Conservation (phyloP, 108 stramenopile species). For the Skeletonema potamos region DNA sequence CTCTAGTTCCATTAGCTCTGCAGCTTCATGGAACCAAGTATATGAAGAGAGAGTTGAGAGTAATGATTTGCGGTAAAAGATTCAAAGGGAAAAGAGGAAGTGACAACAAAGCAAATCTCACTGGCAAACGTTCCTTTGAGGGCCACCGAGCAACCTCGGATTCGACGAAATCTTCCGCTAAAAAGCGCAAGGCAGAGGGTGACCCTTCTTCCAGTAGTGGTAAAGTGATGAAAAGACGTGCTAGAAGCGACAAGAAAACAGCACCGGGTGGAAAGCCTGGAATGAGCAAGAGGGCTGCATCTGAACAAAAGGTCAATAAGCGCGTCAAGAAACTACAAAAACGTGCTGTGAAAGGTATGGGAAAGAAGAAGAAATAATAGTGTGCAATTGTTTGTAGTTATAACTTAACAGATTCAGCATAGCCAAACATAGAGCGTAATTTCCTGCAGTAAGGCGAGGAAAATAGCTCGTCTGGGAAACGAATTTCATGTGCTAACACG, state of each 20-base stretch:
- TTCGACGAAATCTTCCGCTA: slow-evolving; percentile 43
- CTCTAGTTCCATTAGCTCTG: slow-evolving; percentile 59
- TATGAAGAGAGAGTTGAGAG: slow-evolving; percentile 68
- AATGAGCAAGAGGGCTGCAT: slow-evolving; percentile 65
- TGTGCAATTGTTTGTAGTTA: background rate
- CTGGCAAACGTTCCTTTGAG: slow-evolving; percentile 22
- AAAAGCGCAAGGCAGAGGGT: slow-evolving; percentile 50
- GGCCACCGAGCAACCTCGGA: slow-evolving; percentile 23
- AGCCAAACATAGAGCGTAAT: slow-evolving; percentile 36
- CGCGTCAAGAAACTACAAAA: slow-evolving; percentile 77
- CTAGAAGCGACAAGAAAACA: slow-evolving; percentile 61
- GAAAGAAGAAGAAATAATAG: slow-evolving; percentile 54
- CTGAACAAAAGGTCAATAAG: slow-evolving; percentile 68
- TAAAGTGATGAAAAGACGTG: slow-evolving; percentile 29
- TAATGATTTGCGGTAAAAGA: slow-evolving; percentile 74
- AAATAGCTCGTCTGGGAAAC: slow-evolving; percentile 37
- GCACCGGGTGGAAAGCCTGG: slow-evolving; percentile 36
- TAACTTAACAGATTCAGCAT: slow-evolving; percentile 2
- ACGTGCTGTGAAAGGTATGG: slow-evolving; percentile 74
- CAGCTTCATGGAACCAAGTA: slow-evolving; percentile 63
- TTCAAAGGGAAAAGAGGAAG: slow-evolving; percentile 58
- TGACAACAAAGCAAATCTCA: background rate
- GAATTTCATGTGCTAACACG: slow-evolving; percentile 25
- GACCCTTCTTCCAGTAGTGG: background rate
- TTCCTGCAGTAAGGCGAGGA: slow-evolving; percentile 2